Base-by-base conservation (phyloP, 176 grass and related monocot genomes). In the Zoysia pacifica region DNA sequence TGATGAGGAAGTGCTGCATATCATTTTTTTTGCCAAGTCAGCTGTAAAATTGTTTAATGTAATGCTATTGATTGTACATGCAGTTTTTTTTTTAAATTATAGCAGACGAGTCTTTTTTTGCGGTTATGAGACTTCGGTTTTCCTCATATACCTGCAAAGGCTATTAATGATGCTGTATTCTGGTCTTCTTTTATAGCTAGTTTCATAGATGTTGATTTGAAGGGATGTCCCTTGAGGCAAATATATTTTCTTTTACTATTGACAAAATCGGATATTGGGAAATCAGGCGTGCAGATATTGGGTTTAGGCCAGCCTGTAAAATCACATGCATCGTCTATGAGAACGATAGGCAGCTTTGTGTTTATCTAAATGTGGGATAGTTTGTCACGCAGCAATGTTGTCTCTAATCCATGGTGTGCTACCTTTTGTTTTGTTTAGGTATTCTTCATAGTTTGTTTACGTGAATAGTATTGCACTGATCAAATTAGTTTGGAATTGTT, bases 11-110 rank as follows among this genome's bases (percentile, higher is more conserved):
- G 36, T 64, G 40, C 7, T 28, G 54, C 35, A 42, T 84, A 56
- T 71, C 41, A 69, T 65, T 84, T 65, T 72, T 70, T 41, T 42
- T 84, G 47, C 20, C 9, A 76, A 62, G 12, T 46, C 59, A 63
- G 42, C 19, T 65, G 48, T 80, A 28, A 64, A 53, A 80, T 7
- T 16, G 14, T 48, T 9, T 16, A 51, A 75, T 41, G 11, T 77
- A 86, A 70, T 60, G 51, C 2, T 8, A 8, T 68, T 3, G 38
- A 75, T 62, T 83, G 14, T 53, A 54, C 37, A 28, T 65, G 40
- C 55, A 59, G 18, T 37, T 3, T 35, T 0, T 18, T 35, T 37
- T 4, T 0, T 0, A 28, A 28, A 28, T 0, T 18, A 5, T 18
- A 59, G 55, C 18, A 19, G 11, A 18, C 5, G 55, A 8, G 55